Conservation (phyloP, 768 basidiomycete genomes). For the Cystobasidium onofrii region DNA sequence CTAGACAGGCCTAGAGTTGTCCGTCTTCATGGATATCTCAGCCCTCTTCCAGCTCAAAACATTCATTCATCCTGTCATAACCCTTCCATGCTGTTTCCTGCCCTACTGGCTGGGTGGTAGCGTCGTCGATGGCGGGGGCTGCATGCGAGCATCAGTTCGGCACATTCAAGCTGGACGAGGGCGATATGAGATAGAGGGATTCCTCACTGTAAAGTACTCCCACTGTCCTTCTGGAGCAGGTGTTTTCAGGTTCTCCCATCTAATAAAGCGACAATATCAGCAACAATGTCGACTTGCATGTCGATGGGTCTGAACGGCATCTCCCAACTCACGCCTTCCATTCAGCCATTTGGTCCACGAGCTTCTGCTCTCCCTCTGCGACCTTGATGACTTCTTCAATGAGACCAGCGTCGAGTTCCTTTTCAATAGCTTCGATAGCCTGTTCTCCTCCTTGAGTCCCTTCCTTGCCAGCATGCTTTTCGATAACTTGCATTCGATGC, state of each 20-base stretch:
- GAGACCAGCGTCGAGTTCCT: conserved; percentile 68
- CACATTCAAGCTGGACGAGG: background rate
- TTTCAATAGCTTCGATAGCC: conserved; percentile 56
- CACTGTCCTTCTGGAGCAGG: conserved; percentile 75
- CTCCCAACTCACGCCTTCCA: conserved; percentile 84
- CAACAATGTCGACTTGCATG: background rate
- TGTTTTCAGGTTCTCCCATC: conserved; percentile 82
- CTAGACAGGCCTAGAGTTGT: too few species aligned
- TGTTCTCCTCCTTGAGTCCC: conserved; percentile 55
- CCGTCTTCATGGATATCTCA: too few species aligned
- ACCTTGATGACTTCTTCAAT: conserved; percentile 76
- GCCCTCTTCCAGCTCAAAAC: too few species aligned
- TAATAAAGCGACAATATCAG: conserved; percentile 46
- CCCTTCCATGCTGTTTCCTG: background rate
- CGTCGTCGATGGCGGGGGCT: conserved; percentile 2
- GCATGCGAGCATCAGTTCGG: background rate
- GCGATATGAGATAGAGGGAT: too few species aligned
- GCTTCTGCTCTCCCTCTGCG: conserved; percentile 68
- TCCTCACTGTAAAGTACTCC: conserved; percentile 55
- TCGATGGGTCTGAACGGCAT: too few species aligned
- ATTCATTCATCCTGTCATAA: background rate
- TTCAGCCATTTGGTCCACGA: conserved; percentile 71
- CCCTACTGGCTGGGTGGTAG: background rate
- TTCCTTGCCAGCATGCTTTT: conserved; percentile 45
- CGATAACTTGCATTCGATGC: conserved; percentile 65